Percentiles rank a stretch among this genome's conserved stretches.
Conservation (phyloP, 139 green algal genomes). For the Chlorella sp. region DNA sequence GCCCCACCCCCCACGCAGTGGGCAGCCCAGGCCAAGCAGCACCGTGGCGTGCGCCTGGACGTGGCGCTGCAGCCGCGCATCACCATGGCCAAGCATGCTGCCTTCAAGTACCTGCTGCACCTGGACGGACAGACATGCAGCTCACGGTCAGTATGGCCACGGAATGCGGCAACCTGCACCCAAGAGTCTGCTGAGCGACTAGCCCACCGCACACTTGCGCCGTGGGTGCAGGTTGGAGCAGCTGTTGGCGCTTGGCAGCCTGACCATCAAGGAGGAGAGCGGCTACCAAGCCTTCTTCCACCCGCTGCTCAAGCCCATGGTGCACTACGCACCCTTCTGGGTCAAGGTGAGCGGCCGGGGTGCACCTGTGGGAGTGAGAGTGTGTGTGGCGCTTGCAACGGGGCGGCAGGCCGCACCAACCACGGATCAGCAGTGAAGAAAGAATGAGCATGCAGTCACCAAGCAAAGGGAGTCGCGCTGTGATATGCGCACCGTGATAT, state of each 20-base stretch:
- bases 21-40: too few relatives aligned
- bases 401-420: background rate
- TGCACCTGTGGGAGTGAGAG: background rate
- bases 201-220: too few relatives aligned
- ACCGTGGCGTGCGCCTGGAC: background rate
- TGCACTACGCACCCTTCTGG: constrained; percentile 35
- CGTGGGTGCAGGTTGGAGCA: constrained; percentile 23
- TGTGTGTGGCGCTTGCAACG: background rate
- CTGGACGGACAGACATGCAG: constrained; percentile 28
- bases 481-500: background rate
- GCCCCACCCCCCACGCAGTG: too few relatives aligned
- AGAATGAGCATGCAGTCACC: too few relatives aligned
- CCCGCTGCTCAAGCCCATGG: constrained; percentile 23
- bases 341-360: background rate
- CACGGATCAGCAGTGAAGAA: background rate
- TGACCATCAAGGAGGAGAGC: constrained; percentile 30
- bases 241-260: constrained; percentile 24
- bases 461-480: too few relatives aligned
- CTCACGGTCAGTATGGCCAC: constrained; percentile 1
- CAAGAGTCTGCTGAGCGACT: background rate
- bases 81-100: constrained; percentile 8
- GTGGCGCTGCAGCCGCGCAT: constrained; percentile 11
- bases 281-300: constrained; percentile 35
- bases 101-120: constrained; percentile 23
- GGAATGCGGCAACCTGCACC: background rate